A percentile compares a stretch with the other conserved stretches of the same genome.
These are phyloP conservation scores for Setaria viridis DNA, from an alignment of 202 grass and related monocot species.

Conservation along the genomic window DNA sequence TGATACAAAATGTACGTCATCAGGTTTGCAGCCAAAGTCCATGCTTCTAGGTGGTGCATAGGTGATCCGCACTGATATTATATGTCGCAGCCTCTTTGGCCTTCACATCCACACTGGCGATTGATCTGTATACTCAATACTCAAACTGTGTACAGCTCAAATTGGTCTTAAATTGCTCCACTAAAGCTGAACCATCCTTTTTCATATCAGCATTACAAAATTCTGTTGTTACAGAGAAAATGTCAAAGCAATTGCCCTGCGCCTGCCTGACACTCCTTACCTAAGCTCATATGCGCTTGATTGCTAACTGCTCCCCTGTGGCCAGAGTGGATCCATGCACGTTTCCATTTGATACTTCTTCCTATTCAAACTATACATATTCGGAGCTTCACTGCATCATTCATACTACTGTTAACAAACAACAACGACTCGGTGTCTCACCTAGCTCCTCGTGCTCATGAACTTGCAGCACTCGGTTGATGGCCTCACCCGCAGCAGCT, in stretches of 20 bases:
- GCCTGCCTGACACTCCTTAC: too few relatives aligned
- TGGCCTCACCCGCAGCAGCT: slow-evolving; percentile 59
- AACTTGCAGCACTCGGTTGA: slow-evolving; percentile 46
- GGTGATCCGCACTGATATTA: background rate
- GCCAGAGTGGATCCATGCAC: too few relatives aligned
- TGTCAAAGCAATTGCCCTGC: background rate
- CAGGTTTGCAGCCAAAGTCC: background rate
- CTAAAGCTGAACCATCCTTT: background rate
- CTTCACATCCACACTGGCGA: too few relatives aligned
- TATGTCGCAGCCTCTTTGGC: too few relatives aligned
- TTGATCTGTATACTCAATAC: too few relatives aligned
- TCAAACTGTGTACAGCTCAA: too few relatives aligned
- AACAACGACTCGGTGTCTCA: background rate
- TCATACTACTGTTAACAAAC: background rate
- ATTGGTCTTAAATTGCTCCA: too few relatives aligned
- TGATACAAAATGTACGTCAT: background rate
- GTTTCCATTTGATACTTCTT: background rate
- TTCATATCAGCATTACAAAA: background rate
- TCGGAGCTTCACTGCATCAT: background rate
- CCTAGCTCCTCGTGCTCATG: background rate
- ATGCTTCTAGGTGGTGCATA: background rate
- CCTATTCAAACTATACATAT: too few relatives aligned
- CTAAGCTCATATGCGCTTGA: too few relatives aligned
- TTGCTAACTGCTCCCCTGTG: too few relatives aligned
- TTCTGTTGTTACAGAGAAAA: background rate